These are phyloP conservation scores for Candida oleophila DNA, from an alignment of 805 yeast genomes.

Conservation along the genomic window DNA sequence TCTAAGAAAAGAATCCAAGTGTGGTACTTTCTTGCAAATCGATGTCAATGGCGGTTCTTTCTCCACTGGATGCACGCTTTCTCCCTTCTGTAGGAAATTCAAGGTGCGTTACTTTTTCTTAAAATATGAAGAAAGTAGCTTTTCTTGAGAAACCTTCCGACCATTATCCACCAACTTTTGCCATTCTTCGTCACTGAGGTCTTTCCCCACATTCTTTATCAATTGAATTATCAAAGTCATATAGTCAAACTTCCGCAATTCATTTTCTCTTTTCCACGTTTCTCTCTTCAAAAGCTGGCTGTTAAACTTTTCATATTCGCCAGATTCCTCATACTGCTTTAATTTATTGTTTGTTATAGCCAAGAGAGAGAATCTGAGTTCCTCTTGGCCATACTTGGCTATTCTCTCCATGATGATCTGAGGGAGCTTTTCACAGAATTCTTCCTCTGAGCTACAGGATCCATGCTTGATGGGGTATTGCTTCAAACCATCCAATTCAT, in stretches of 20 bases:
- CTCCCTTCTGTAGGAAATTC: too few species aligned
- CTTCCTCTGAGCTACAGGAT: slow-evolving; percentile 37
- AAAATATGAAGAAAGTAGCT: background rate
- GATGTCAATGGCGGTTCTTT: too few species aligned
- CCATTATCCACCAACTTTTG: slow-evolving; percentile 23
- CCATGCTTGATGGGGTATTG: slow-evolving; percentile 53
- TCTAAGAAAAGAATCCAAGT: background rate
- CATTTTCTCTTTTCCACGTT: slow-evolving; percentile 54
- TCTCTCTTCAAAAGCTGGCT: slow-evolving; percentile 49
- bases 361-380: slow-evolving; percentile 55
- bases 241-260: slow-evolving; percentile 53
- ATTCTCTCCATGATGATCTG: slow-evolving; percentile 48
- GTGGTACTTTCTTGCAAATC: too few species aligned
- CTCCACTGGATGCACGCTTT: too few species aligned
- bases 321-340: slow-evolving; percentile 29
- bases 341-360: slow-evolving; percentile 55
- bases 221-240: slow-evolving; percentile 50
- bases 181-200: slow-evolving; percentile 41
- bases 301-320: slow-evolving; percentile 37
- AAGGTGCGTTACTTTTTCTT: background rate
- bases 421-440: slow-evolving; percentile 43
- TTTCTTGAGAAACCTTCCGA: slow-evolving; percentile 14
- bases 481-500: slow-evolving; percentile 65
- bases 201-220: slow-evolving; percentile 38
- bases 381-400: slow-evolving; percentile 42